Evolutionary conservation across 2,329 filamentous ascomycete species (phyloP).

Genomic region (Xylaria sp.): DNA sequence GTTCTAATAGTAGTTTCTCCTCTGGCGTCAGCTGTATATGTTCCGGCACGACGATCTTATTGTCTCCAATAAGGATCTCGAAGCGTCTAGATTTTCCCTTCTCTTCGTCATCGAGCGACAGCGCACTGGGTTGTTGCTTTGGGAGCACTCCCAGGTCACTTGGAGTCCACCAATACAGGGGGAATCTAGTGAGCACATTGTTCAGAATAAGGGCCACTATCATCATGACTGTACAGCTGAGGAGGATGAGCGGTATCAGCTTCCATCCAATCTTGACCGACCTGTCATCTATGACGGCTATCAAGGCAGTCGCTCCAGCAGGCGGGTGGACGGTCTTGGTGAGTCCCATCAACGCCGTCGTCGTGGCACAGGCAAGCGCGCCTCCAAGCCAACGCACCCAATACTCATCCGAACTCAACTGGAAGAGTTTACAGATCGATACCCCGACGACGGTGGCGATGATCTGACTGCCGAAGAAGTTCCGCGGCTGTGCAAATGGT

Average conservation of each 20-base stretch:
- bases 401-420: constrained; percentile 58
- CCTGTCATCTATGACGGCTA: constrained; percentile 70
- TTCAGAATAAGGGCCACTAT: constrained; percentile 72
- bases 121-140: not conserved
- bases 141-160: constrained; percentile 41
- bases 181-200: constrained; percentile 74
- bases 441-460: constrained; percentile 71
- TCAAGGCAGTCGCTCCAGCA: constrained; percentile 77
- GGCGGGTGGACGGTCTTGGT: constrained; percentile 80
- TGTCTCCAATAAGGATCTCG: constrained; percentile 28
- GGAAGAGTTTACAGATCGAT: constrained; percentile 72
- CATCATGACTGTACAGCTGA: constrained; percentile 72
- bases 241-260: constrained; percentile 69
- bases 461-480: constrained; percentile 74
- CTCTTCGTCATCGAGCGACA: constrained; percentile 29
- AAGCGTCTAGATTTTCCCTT: constrained; percentile 12
- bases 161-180: constrained; percentile 76
- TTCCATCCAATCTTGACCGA: constrained; percentile 73
- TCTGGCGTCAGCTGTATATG: constrained; percentile 31
- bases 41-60: constrained; percentile 30
- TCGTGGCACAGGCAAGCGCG: constrained; percentile 71
- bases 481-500: constrained; percentile 78
- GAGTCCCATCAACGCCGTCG: constrained; percentile 73
- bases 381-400: constrained; percentile 72
- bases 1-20: constrained; percentile 35